phyloP scores from a whole-genome alignment of 2,329 filamentous ascomycete species.

The Zarea fungicola region DNA sequence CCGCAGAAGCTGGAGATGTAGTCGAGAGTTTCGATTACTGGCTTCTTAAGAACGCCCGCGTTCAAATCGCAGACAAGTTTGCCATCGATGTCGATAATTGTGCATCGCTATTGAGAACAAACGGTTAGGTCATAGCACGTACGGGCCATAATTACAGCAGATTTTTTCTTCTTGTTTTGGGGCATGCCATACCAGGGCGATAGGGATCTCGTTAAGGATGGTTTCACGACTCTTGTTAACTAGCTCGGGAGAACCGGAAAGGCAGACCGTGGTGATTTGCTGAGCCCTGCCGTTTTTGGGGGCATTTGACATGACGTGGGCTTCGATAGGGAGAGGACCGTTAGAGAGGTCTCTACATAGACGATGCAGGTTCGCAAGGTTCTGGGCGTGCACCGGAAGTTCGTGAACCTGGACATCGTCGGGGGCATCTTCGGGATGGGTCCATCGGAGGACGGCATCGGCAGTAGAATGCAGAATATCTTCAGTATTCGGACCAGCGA shows the following conservation, averaged over 20 bases:
- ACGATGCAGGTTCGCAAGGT: conserved; percentile 71
- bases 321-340: conserved; percentile 66
- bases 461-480: conserved; percentile 91
- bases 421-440: conserved; percentile 79
- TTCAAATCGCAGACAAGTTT: conserved; percentile 75
- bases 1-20: conserved; percentile 83
- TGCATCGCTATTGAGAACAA: conserved; percentile 63
- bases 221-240: conserved; percentile 87
- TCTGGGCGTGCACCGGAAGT: conserved; percentile 85
- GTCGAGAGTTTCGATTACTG: conserved; percentile 80
- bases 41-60: conserved; percentile 63
- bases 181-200: conserved; percentile 70
- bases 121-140: conserved; percentile 13
- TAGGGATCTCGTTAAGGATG: conserved; percentile 86
- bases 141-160: neutral
- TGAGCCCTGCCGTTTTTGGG: conserved; percentile 64
- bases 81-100: conserved; percentile 88
- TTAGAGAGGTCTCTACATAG: conserved; percentile 79
- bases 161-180: conserved; percentile 1
- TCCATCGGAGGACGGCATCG: conserved; percentile 86
- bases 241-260: conserved; percentile 80
- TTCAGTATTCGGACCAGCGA: conserved; percentile 87
- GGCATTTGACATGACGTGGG: conserved; percentile 75
- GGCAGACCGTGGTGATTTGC: conserved; percentile 80
- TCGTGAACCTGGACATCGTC: conserved; percentile 82